Conservation (phyloP, 805 yeast genomes). For the Alloascoidea hylecoeti region DNA sequence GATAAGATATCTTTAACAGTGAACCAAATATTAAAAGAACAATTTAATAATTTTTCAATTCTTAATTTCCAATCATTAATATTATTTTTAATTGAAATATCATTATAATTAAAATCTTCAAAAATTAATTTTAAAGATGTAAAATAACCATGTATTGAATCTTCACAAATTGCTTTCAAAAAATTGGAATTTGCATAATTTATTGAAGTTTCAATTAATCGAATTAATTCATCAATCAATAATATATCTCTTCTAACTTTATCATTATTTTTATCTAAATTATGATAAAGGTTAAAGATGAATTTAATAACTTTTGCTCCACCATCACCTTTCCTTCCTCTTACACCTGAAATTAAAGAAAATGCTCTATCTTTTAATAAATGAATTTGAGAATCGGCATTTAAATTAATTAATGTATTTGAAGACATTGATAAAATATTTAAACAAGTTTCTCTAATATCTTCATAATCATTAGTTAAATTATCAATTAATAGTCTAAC, state of each 20-base stretch:
- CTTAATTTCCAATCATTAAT: conserved; percentile 10
- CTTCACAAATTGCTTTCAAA: conserved; percentile 27
- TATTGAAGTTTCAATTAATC: conserved; percentile 19
- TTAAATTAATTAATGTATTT: conserved; percentile 13
- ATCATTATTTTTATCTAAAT: conserved; percentile 7
- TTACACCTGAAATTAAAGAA: conserved; percentile 18
- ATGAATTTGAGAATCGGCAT: conserved; percentile 11
- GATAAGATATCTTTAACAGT: conserved; percentile 33
- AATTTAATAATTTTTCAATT: conserved; percentile 7
- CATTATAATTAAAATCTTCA: conserved; percentile 13
- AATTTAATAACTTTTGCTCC: conserved; percentile 59
- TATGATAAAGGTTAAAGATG: conserved; percentile 23
- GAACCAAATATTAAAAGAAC: conserved; percentile 25
- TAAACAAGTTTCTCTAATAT: conserved; percentile 44
- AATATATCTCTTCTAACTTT: conserved; percentile 9
- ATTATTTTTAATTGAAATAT: conserved; percentile 5
- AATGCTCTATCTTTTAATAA: conserved; percentile 12
- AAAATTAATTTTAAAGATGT: conserved; percentile 38
- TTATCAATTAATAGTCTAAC: conserved; percentile 42
- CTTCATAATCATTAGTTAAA: conserved; percentile 61
- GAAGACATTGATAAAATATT: conserved; percentile 33
- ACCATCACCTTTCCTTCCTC: conserved; percentile 60
- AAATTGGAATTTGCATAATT: conserved; percentile 20
- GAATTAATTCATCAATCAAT: conserved; percentile 19
- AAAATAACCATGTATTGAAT: conserved; percentile 59